Percentiles rank a stretch among this genome's conserved stretches.
Conservation (phyloP, 495 filamentous ascomycete species). For the Hypomontagnella monticulosa region DNA sequence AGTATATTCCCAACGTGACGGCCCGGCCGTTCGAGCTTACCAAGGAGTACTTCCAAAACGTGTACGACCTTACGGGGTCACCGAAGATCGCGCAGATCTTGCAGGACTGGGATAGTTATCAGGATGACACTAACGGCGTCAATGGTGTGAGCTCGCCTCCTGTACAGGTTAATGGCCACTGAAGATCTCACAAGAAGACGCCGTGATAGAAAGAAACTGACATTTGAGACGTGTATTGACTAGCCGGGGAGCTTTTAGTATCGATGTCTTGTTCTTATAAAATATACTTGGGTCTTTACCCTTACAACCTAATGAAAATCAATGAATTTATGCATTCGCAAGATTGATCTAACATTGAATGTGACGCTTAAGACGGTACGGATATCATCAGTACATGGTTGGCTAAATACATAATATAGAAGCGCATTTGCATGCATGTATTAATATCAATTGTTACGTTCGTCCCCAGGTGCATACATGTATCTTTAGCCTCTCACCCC, state of each 20-base stretch:
- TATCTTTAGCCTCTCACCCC: too few species aligned
- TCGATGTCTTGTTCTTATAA: slow-evolving; percentile 18
- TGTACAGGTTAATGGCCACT: slow-evolving; percentile 38
- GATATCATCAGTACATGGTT: too few species aligned
- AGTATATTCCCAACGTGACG: slow-evolving; percentile 99
- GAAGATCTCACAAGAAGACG: background rate
- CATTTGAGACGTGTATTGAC: slow-evolving; percentile 27
- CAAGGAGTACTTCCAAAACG: slow-evolving; percentile 99
- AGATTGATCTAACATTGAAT: too few species aligned
- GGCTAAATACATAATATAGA: too few species aligned
- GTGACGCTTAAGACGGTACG: too few species aligned
- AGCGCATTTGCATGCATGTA: too few species aligned
- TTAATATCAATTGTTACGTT: too few species aligned
- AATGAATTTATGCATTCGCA: background rate
- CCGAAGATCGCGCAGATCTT: slow-evolving; percentile 90
- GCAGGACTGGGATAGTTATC: slow-evolving; percentile 81
- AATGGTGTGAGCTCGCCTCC: slow-evolving; percentile 31
- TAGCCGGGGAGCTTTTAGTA: slow-evolving; percentile 9
- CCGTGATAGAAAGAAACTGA: background rate
- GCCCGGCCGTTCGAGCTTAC: slow-evolving; percentile 93
- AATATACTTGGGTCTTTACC: slow-evolving; percentile 16
- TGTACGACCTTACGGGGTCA: slow-evolving; percentile 91
- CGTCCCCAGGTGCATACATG: too few species aligned
- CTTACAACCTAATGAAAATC: slow-evolving; percentile 13
- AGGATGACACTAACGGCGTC: slow-evolving; percentile 50